phyloP scores from a whole-genome alignment of 2,329 filamentous ascomycete genomes.

The Aureobasidium sp. region DNA sequence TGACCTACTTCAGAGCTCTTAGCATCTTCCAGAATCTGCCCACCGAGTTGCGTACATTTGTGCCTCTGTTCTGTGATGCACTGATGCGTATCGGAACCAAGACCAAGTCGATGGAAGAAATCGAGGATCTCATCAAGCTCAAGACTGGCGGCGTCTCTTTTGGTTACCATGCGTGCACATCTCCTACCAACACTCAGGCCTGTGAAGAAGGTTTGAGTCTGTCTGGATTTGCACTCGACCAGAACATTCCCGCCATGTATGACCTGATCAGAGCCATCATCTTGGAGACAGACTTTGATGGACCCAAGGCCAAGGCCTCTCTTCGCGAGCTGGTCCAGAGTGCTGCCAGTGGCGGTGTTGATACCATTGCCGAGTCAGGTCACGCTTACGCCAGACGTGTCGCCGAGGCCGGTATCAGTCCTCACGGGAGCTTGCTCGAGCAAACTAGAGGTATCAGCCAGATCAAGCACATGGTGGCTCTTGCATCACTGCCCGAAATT shows the following conservation, averaged over 20 bases:
- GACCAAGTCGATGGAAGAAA: slow-evolving; percentile 81
- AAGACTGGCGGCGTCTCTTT: slow-evolving; percentile 89
- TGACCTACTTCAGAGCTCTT: slow-evolving; percentile 92
- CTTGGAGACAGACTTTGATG: slow-evolving; percentile 82
- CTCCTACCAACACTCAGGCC: slow-evolving; percentile 61
- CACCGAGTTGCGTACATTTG: slow-evolving; percentile 72
- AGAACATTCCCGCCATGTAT: slow-evolving; percentile 87
- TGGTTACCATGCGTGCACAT: slow-evolving; percentile 74
- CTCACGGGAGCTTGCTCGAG: slow-evolving; percentile 65
- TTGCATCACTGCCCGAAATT: slow-evolving; percentile 70
- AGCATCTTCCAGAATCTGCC: slow-evolving; percentile 73
- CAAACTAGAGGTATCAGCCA: slow-evolving; percentile 88
- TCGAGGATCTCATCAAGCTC: slow-evolving; percentile 92
- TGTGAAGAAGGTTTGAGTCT: slow-evolving; percentile 78
- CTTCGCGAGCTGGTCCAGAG: slow-evolving; percentile 82
- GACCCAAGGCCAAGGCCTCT: slow-evolving; percentile 69
- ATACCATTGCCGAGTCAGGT: slow-evolving; percentile 83
- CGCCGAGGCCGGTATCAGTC: slow-evolving; percentile 72
- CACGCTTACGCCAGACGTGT: slow-evolving; percentile 80
- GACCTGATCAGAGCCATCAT: slow-evolving; percentile 74
- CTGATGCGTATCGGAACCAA: slow-evolving; percentile 91
- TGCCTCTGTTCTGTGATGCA: slow-evolving; percentile 85
- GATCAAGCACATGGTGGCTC: slow-evolving; percentile 71
- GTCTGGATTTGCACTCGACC: slow-evolving; percentile 79
- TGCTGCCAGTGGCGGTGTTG: slow-evolving; percentile 81